Conservation (phyloP, 805 yeast species). For the Ogataea thermomethanolica region DNA sequence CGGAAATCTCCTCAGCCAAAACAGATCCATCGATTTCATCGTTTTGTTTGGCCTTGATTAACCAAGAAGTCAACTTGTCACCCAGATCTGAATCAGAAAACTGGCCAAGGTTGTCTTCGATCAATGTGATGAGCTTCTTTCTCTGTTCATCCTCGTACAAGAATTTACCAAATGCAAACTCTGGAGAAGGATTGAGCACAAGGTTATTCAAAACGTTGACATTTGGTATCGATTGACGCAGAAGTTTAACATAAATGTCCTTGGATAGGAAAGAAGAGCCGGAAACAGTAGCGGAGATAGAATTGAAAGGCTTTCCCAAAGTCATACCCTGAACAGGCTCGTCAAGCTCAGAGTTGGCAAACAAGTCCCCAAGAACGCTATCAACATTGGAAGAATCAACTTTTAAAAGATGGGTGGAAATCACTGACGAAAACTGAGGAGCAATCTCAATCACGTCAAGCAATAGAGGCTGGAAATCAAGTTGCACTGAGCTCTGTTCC, state of each 20-base stretch:
- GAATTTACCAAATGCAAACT: constrained; percentile 80
- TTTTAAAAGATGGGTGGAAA: constrained; percentile 51
- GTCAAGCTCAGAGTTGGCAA: constrained; percentile 48
- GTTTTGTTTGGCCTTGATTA: constrained; percentile 45
- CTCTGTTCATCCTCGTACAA: constrained; percentile 54
- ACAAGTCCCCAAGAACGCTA: constrained; percentile 43
- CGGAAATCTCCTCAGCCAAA: constrained; percentile 35
- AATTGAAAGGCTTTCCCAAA: constrained; percentile 45
- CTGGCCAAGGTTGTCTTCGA: constrained; percentile 43
- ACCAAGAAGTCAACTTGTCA: constrained; percentile 67
- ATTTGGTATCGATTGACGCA: constrained; percentile 57
- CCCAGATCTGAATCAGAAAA: constrained; percentile 47
- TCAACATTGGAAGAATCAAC: constrained; percentile 40
- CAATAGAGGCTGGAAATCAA: constrained; percentile 43
- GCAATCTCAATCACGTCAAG: constrained; percentile 70
- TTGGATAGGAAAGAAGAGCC: constrained; percentile 18
- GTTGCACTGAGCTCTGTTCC: constrained; percentile 54
- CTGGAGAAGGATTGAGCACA: constrained; percentile 66
- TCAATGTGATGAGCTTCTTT: constrained; percentile 40
- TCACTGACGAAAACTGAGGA: constrained; percentile 46
- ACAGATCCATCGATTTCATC: constrained; percentile 29
- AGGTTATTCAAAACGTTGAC: constrained; percentile 52
- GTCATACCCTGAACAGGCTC: constrained; percentile 61
- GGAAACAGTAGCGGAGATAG: constrained; percentile 19
- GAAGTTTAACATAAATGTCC: constrained; percentile 70